A percentile compares a stretch with the other conserved stretches of the same genome.
phyloP scores from a whole-genome alignment of 2,329 filamentous ascomycete genomes.

The Colletotrichum sp. region DNA sequence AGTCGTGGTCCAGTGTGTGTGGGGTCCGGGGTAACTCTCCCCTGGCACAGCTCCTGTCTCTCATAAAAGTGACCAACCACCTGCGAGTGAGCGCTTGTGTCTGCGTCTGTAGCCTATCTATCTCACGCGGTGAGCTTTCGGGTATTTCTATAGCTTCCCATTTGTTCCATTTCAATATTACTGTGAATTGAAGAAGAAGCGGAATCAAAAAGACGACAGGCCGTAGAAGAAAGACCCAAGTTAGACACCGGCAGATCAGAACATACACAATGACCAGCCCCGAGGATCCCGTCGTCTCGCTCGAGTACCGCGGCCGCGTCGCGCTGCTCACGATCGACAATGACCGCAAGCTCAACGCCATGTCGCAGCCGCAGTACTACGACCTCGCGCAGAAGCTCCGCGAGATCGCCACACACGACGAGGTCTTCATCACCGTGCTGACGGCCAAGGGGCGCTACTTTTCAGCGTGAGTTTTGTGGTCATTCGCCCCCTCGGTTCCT shows the following conservation, averaged over 20 bases:
- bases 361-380: conserved; percentile 76
- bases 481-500: not conserved
- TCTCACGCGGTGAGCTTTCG: not conserved
- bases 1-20: conserved; percentile 5
- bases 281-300: conserved; percentile 30
- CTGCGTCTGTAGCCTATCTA: not conserved
- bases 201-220: not conserved
- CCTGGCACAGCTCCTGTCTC: not conserved
- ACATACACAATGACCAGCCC: conserved; percentile 1
- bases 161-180: not conserved
- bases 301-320: conserved; percentile 46
- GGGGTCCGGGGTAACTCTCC: conserved; percentile 15
- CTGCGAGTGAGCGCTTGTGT: not conserved
- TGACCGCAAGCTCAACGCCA: conserved; percentile 84
- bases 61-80: not conserved
- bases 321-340: conserved; percentile 87
- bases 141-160: not conserved
- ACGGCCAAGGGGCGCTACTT: conserved; percentile 85
- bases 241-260: not conserved
- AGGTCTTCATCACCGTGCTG: conserved; percentile 84
- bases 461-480: conserved; percentile 72
- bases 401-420: conserved; percentile 77
- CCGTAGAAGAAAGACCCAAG: not conserved
- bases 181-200: not conserved
- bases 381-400: conserved; percentile 73